Base-by-base conservation (phyloP, 768 basidiomycete species). In the Xerocomellus chrysenteron region DNA sequence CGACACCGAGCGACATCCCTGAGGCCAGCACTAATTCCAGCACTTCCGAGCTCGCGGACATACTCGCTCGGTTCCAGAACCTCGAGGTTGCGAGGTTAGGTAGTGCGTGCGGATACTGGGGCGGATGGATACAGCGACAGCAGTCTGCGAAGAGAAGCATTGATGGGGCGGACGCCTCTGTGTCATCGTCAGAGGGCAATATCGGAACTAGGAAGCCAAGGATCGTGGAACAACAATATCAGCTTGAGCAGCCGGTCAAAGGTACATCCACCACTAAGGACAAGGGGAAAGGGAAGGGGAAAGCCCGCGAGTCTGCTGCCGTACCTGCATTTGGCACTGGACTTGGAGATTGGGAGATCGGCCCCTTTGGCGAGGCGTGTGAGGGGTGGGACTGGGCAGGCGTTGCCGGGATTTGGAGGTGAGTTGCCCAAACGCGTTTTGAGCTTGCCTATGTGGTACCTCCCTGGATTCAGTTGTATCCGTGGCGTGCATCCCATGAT, bases 361-460 rank as follows among this genome's bases (percentile, higher is more conserved):
- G 68, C 0, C 42, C 45, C 10, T 65, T 61, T 13, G 63, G 55
- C 2, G 71, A 63, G 28, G 57, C 58, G 4, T 71, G 69, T 46
- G 68, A 71, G 6, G 82, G 82, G 5, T 83, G 81, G 81, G 82
- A 84, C 61, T 85, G 84, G 83, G 83, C 82, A 2, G 83, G 81
- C 9, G 80, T 77, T 3, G 65, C 73, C 42, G 83, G 83, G 17
- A 70, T 75, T 47, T 85, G 82, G 82, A 75, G 76, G 82, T 82
- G 61, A 62, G 80, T 70, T 4, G 3, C 11, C 14, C 46, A 16
- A 14, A 21, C 16, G 9, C 17, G 43, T 19, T n/a, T 14, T 5
- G 32, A 46, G 42, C 19, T n/a, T 13, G 17, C 33, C 33, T 14
- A 12, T 19, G 19, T 5, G 30, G 14, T 7, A 12, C 33, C 32